These are phyloP conservation scores for Ochromonas danica DNA, from an alignment of 108 stramenopile genomes.

Conservation along the genomic window DNA sequence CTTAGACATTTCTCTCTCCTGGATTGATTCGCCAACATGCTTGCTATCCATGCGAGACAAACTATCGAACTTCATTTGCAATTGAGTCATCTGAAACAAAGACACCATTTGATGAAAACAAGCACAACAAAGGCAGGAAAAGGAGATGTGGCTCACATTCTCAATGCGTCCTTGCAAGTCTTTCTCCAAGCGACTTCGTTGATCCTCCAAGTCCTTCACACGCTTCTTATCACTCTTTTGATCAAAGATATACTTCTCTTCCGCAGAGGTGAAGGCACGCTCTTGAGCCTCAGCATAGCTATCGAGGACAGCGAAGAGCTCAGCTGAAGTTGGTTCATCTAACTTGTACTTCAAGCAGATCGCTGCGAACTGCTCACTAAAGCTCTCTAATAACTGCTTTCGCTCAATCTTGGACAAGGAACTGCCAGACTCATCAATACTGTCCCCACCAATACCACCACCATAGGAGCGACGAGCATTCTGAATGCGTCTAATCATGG, in stretches of 20 bases:
- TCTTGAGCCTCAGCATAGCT: neutral
- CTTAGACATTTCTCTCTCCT: slow-evolving; percentile 10
- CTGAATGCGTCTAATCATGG: neutral
- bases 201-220: slow-evolving; percentile 20
- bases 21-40: neutral
- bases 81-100: slow-evolving; percentile 6
- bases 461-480: slow-evolving; percentile 19
- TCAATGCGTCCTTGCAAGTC: slow-evolving; percentile 29
- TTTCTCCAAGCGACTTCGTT: slow-evolving; percentile 6
- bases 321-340: neutral
- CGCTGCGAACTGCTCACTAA: neutral
- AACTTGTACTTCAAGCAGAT: neutral
- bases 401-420: neutral
- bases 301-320: neutral
- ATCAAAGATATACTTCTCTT: neutral
- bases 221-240: neutral
- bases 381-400: neutral
- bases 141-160: slow-evolving; percentile 2
- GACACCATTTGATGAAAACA: neutral
- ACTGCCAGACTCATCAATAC: neutral
- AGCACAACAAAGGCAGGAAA: neutral
- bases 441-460: too few species aligned
- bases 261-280: neutral
- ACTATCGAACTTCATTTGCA: slow-evolving; percentile 12
- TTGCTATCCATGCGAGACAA: neutral